Conservation (phyloP, 768 basidiomycete species). For the Gautieria morchelliformis region DNA sequence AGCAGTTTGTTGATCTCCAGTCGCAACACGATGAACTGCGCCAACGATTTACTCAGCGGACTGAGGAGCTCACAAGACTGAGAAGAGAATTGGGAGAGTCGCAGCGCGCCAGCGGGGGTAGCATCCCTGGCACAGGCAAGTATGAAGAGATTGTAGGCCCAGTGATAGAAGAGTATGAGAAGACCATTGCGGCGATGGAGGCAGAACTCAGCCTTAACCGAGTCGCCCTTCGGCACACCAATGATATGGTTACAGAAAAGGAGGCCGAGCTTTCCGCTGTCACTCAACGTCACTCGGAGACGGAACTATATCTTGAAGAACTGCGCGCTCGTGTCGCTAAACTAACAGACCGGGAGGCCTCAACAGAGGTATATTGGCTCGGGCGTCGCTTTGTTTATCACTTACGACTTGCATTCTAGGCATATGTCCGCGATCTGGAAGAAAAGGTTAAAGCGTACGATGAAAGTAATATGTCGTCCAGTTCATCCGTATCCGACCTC, state of each 20-base stretch:
- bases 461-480: slow-evolving; percentile 67
- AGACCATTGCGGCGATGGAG: slow-evolving; percentile 91
- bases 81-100: slow-evolving; percentile 71
- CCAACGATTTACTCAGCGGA: slow-evolving; percentile 79
- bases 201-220: slow-evolving; percentile 82
- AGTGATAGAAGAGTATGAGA: slow-evolving; percentile 98
- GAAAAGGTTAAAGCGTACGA: slow-evolving; percentile 81
- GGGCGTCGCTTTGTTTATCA: slow-evolving; percentile 1
- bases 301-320: slow-evolving; percentile 83
- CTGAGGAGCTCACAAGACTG: slow-evolving; percentile 75
- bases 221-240: slow-evolving; percentile 80
- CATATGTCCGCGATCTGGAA: slow-evolving; percentile 89
- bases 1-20: slow-evolving; percentile 76
- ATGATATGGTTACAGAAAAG: slow-evolving; percentile 88
- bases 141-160: slow-evolving; percentile 94
- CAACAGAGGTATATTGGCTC: slow-evolving; percentile 65
- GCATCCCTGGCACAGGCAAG: slow-evolving; percentile 58
- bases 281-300: slow-evolving; percentile 61
- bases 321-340: slow-evolving; percentile 71
- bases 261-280: slow-evolving; percentile 67
- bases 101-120: slow-evolving; percentile 54
- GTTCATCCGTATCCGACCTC: slow-evolving; percentile 73
- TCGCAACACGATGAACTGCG: slow-evolving; percentile 79
- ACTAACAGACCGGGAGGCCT: slow-evolving; percentile 78
- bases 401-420: slow-evolving; percentile 35